Evolutionary conservation across 1,284 basidiomycete genomes (phyloP), one percentile per base, ranked within the genome.

Genomic region (Takashimella tepidaria): DNA sequence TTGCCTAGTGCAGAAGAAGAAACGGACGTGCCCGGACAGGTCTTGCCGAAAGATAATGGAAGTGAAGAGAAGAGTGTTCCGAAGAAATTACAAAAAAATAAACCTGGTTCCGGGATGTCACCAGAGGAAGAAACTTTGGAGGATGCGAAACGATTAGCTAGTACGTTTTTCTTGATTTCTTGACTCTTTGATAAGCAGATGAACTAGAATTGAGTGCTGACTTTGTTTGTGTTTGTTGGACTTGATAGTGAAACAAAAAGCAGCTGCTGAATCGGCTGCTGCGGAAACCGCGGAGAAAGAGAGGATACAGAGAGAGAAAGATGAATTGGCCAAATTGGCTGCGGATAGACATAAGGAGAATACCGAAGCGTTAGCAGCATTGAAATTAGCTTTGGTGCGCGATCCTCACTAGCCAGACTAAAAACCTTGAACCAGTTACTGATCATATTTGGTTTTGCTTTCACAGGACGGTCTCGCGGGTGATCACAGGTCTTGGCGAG

Each of bases 311-410:
- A 63, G 65, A 24, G 64, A 61, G 12, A 68, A 69, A 50, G 69
- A 60, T 26, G 63, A 66, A 5, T 8, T 37, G 50, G 58, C 51
- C 16, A 72, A 67, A 56, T n/a, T 69, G 11, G 64, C 65, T 1
- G 68, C 66, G 12, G 69, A 73, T 10, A 51, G 70, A 12, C 70
- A 73, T 47, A 56, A 59, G 44, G 62, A 66, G 45, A 66, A 70
- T 23, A 51, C 63, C 8, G 68, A 68, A 22, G 67, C 67, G 10
- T 55, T 76, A 16, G 59, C 64, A 4, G 67, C 70, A 41, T 45
- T 74, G 20, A 64, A 64, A 41, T 64, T 63, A 47, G 59, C 63
- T 6, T 56, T 74, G 19, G 68, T 69, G 24, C 57, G 67, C 57
- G 12, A 16, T 19, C 21, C 20, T 43, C 23, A 24, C 1, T 44